Percentiles rank a stretch among this genome's conserved stretches.
These are phyloP conservation scores for Trametes maxima DNA, from an alignment of 768 basidiomycete species.

Conservation along the genomic window DNA sequence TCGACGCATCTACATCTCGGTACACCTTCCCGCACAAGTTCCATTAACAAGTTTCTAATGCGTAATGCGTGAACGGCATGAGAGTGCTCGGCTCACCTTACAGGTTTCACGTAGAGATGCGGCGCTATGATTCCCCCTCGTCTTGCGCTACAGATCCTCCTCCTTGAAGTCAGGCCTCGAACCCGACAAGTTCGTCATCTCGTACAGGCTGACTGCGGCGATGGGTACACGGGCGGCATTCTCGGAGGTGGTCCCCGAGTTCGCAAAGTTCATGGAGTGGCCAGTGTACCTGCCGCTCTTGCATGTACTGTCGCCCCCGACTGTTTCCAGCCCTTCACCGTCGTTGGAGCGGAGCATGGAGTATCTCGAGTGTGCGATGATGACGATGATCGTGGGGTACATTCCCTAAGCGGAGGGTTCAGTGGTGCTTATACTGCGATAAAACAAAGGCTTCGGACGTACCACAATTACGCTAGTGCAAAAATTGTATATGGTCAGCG, in stretches of 20 bases:
- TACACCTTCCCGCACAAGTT: no score
- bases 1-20: no score
- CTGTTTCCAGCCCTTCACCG: no score
- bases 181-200: neutral
- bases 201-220: constrained; percentile 1
- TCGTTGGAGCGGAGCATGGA: neutral
- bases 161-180: neutral
- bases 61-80: no score
- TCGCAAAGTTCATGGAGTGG: neutral
- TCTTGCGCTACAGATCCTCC: neutral
- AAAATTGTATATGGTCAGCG: constrained; percentile 20
- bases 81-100: no score
- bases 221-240: neutral
- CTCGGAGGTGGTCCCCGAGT: neutral
- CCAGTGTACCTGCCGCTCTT: no score
- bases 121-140: no score
- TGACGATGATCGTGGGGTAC: constrained; percentile 27
- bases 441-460: neutral
- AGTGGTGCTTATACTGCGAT: no score
- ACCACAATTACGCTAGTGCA: constrained; percentile 28
- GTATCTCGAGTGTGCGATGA: constrained; percentile 24
- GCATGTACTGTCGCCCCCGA: no score
- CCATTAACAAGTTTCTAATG: no score
- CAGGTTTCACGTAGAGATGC: no score
- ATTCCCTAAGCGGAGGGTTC: no score